Percentiles rank a stretch among this genome's conserved stretches.
phyloP scores from a whole-genome alignment of 148 eudicot species.

The Talinum fruticosum region DNA sequence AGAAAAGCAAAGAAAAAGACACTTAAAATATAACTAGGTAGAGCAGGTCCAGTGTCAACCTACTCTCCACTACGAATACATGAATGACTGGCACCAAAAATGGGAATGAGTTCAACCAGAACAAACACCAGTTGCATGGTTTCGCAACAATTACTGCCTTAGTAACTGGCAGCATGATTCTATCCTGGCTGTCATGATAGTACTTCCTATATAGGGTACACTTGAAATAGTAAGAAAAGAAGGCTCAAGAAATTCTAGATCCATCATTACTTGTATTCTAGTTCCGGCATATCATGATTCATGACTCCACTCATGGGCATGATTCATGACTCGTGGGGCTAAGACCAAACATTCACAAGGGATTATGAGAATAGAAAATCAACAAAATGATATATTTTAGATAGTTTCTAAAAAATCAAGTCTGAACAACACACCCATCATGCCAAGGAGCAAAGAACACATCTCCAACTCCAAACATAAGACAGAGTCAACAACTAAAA shows the following conservation, averaged over 20 bases:
- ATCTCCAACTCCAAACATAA: neutral
- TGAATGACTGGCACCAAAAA: neutral
- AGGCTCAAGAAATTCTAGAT: neutral
- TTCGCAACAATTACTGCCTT: neutral
- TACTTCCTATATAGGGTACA: neutral
- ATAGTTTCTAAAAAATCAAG: neutral
- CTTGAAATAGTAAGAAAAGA: neutral
- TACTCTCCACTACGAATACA: no score
- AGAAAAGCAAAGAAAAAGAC: neutral
- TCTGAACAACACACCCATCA: constrained; percentile 3
- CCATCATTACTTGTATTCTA: neutral
- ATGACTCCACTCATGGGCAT: no score
- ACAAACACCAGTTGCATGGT: neutral
- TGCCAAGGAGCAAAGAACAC: neutral
- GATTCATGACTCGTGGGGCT: no score
- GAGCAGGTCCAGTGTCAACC: neutral
- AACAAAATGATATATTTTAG: neutral
- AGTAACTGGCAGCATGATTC: neutral
- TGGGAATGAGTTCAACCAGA: neutral
- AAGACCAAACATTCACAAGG: neutral
- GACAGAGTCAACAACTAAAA: neutral
- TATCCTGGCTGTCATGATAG: neutral
- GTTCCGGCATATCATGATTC: neutral
- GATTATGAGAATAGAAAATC: neutral
- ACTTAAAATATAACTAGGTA: neutral